Base-by-base conservation (phyloP, 495 filamentous ascomycete genomes). In the Trichocladium uniseriatum region DNA sequence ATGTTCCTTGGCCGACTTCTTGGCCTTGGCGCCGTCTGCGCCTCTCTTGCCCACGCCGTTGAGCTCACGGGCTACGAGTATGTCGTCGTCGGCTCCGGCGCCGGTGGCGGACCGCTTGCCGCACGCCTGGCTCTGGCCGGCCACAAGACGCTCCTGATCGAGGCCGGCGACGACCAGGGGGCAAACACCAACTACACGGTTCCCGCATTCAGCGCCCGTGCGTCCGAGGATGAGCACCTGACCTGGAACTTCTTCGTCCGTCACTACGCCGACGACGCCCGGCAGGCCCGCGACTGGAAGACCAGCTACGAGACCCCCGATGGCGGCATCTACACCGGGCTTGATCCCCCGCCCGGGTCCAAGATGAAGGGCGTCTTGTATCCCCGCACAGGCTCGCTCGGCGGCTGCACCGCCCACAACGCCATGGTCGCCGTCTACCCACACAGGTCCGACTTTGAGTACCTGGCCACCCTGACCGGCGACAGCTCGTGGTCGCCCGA, bases 61-160 rank as follows among this genome's bases (percentile, higher is more conserved):
- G 28, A 54, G 16, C 58, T 63, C 18, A 59, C 48, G 9, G 64
- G 54, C 19, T 82, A 83, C 57, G 81, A 84, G 39, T 84, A 83
- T 57, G 68, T 83, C 29, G 68, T 84, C 8, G 73, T 84, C 3
- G 81, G 81, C n/a, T 78, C 73, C 32, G 81, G 81, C 13, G 72
- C 81, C 5, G 79, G 81, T 11, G 80, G 80, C 13, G 76, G 77
- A 13, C 79, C 78, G 1, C 60, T 84, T 6, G 80, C 80, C 6
- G 75, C 78, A 15, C 70, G 75, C 10, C 71, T 84, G 3, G 80
- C 79, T 7, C 64, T 77, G n/a, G 75, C 77, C 15, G 79, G 79
- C 3, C 70, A 78, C 60, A 78, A 68, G 44, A 74, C 74, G 0
- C 72, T 83, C 2, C 63, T 84, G 3, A 67, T 84, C 35, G 80